Evolutionary conservation across 176 grass and related monocot genomes (phyloP).

Genomic region (Aegilops longissima): DNA sequence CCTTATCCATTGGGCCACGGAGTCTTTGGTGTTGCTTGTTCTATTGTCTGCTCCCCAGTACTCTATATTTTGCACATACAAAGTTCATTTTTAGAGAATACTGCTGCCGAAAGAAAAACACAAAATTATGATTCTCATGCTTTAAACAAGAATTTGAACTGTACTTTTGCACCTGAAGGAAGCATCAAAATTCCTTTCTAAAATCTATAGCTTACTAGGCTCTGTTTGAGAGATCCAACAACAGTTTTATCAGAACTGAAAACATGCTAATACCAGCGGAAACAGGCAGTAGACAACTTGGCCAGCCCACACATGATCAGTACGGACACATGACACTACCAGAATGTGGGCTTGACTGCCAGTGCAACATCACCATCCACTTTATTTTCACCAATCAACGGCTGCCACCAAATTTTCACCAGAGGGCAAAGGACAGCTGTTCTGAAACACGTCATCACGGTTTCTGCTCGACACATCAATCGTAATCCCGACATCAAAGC

Average conservation of each 20-base stretch:
- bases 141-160: neutral
- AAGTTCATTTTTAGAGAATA: too few species aligned
- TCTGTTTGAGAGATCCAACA: neutral
- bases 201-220: neutral
- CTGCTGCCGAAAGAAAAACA: too few species aligned
- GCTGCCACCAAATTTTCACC: neutral
- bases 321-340: neutral
- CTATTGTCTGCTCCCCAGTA: rapidly evolving
- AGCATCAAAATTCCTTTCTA: neutral
- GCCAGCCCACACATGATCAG: neutral
- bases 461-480: too few species aligned
- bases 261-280: neutral
- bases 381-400: neutral
- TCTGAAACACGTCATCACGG: too few species aligned
- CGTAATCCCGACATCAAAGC: neutral
- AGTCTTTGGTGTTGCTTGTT: neutral
- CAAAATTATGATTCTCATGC: too few species aligned
- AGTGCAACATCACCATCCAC: neutral
- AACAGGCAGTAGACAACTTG: neutral
- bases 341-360: neutral
- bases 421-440: neutral
- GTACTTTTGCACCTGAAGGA: neutral
- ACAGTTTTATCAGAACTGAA: neutral
- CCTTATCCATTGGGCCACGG: constrained; percentile 98
- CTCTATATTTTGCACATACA: too few species aligned